Percentiles rank a stretch among this genome's conserved stretches.
Evolutionary conservation across 306 rosid genomes (phyloP).

Genomic region (Luffa acutangula): DNA sequence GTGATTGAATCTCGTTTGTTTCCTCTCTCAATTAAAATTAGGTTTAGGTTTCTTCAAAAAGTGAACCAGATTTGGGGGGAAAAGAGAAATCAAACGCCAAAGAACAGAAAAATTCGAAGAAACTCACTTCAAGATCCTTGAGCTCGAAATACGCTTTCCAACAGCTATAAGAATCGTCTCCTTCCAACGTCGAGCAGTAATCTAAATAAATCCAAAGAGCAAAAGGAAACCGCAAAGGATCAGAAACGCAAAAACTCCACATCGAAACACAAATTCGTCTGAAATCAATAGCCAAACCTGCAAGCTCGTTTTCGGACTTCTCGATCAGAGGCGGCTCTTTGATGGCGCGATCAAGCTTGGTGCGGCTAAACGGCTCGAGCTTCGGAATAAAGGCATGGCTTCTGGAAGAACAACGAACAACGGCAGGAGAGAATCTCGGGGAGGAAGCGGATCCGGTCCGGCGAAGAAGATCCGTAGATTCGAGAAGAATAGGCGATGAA

Average conservation of each 20-base stretch:
- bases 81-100: background rate
- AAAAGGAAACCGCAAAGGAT: background rate
- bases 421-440: conserved; percentile 15
- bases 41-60: background rate
- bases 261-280: background rate
- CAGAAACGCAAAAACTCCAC: background rate
- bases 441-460: conserved; percentile 12
- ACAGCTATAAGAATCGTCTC: conserved; percentile 76
- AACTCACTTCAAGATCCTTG: conserved; percentile 65
- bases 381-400: conserved; percentile 53
- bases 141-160: conserved; percentile 93
- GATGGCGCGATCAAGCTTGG: conserved; percentile 44
- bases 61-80: background rate
- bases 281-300: conserved; percentile 22
- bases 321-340: conserved; percentile 67
- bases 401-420: conserved; percentile 41
- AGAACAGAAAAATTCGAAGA: background rate
- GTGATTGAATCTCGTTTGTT: background rate
- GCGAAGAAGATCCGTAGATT: conserved; percentile 25
- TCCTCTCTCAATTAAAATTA: background rate
- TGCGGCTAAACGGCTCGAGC: conserved; percentile 77
- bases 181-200: conserved; percentile 76
- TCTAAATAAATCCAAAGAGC: conserved; percentile 22
- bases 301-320: conserved; percentile 59
- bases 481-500: conserved; percentile 28